phyloP scores from a whole-genome alignment of 306 rosid species.

The Begonia masoniana region DNA sequence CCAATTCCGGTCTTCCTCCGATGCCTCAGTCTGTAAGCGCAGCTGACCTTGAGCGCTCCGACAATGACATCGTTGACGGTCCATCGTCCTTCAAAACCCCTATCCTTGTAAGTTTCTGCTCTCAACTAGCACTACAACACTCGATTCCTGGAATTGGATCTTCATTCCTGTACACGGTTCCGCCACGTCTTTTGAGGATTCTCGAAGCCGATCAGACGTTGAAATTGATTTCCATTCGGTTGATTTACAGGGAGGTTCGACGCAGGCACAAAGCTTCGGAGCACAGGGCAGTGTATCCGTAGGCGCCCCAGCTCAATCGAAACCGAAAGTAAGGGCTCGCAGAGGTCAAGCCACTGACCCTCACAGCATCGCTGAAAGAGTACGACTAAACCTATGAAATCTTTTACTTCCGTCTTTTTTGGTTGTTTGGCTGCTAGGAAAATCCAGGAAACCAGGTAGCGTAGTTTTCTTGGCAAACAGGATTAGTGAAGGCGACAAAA shows the following conservation, averaged over 20 bases:
- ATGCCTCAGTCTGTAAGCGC: constrained; percentile 34
- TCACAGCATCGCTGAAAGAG: constrained; percentile 97
- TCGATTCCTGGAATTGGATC: too few species aligned
- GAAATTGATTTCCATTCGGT: not conserved
- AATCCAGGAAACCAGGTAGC: not conserved
- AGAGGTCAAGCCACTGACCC: constrained; percentile 99
- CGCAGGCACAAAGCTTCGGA: constrained; percentile 39
- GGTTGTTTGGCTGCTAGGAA: constrained; percentile 17
- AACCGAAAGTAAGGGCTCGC: constrained; percentile 85
- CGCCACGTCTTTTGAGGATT: not conserved
- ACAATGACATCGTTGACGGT: constrained; percentile 50
- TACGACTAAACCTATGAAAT: constrained; percentile 14
- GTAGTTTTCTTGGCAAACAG: too few species aligned
- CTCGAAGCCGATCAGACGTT: not conserved
- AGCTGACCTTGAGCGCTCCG: constrained; percentile 37
- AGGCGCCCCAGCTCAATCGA: constrained; percentile 52
- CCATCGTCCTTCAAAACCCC: constrained; percentile 50
- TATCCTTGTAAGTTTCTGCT: constrained; percentile 30
- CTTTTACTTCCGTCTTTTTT: not conserved
- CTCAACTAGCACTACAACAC: constrained; percentile 19
- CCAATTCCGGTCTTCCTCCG: constrained; percentile 29
- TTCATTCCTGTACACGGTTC: not conserved
- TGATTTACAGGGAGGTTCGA: constrained; percentile 3
- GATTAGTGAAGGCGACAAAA: too few species aligned
- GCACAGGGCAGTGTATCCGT: constrained; percentile 21